A percentile compares a stretch with the other conserved stretches of the same genome.
Evolutionary conservation across 192 early-diverging fungal species (phyloP).

Genomic region (Gonapodya prolifera): DNA sequence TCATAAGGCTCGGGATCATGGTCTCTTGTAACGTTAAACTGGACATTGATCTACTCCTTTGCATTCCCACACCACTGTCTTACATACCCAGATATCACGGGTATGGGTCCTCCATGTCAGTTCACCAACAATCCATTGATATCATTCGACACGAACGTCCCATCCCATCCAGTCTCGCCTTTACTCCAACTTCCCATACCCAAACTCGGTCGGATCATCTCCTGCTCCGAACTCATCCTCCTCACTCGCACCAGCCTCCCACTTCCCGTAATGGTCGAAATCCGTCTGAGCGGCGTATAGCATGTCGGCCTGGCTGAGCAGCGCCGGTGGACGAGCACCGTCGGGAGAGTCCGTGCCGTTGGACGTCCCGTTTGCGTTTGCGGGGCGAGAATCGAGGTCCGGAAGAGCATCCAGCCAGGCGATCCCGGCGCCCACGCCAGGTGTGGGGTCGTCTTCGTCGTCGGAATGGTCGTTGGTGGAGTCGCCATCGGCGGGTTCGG

Average conservation of each 20-base stretch:
- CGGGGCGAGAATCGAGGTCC: background rate
- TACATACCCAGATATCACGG: too few relatives aligned
- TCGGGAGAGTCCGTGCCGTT: background rate
- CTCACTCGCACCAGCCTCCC: background rate
- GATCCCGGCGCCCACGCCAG: background rate
- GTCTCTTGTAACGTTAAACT: too few relatives aligned
- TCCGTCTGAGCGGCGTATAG: background rate
- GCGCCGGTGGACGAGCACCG: background rate
- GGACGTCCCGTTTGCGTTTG: background rate
- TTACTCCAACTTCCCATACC: background rate
- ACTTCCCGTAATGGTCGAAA: background rate
- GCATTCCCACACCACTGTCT: too few relatives aligned
- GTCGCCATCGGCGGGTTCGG: background rate
- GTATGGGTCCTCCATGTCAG: too few relatives aligned
- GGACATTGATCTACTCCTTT: too few relatives aligned
- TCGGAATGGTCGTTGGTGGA: background rate
- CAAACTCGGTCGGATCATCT: background rate
- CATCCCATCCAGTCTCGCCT: too few relatives aligned
- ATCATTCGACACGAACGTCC: too few relatives aligned
- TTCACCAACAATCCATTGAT: too few relatives aligned
- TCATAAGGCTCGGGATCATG: too few relatives aligned
- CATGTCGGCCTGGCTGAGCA: background rate
- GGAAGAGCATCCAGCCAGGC: background rate
- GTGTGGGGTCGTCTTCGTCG: background rate
- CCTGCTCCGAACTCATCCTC: background rate